Conservation (phyloP, 2,329 filamentous ascomycete genomes). For the Pseudogymnoascus sp. region DNA sequence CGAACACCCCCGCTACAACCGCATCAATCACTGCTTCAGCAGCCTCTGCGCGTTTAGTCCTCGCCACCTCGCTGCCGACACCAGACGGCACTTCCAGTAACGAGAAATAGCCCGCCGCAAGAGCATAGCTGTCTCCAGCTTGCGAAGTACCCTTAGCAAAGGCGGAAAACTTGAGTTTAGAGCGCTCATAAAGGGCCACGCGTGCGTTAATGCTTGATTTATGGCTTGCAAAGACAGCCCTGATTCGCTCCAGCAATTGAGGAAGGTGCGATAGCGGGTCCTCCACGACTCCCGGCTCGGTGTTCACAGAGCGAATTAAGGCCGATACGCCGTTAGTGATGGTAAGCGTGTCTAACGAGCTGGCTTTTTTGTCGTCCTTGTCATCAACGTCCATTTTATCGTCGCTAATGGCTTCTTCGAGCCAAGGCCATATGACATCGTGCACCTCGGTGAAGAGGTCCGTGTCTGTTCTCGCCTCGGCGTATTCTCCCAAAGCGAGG, state of each 20-base stretch:
- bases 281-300: constrained; percentile 12
- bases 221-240: constrained; percentile 19
- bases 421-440: constrained; percentile 51
- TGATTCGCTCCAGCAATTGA: constrained; percentile 19
- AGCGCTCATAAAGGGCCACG: constrained; percentile 24
- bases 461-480: constrained; percentile 57
- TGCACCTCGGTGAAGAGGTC: constrained; percentile 62
- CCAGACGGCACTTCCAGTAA: constrained; percentile 24
- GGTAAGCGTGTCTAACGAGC: constrained; percentile 22
- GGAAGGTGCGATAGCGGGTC: constrained; percentile 21
- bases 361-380: constrained; percentile 15
- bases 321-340: constrained; percentile 25
- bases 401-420: constrained; percentile 50
- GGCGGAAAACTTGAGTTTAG: constrained; percentile 23
- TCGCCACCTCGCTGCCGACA: constrained; percentile 24
- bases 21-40: constrained; percentile 24
- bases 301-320: constrained; percentile 26
- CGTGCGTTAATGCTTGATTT: constrained; percentile 24
- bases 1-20: constrained; percentile 22
- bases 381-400: constrained; percentile 54
- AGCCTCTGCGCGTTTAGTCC: constrained; percentile 27
- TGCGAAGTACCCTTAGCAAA: constrained; percentile 15
- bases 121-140: constrained; percentile 15
- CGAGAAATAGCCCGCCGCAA: constrained; percentile 21
- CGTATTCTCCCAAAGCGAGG: constrained; percentile 61